phyloP scores from a whole-genome alignment of 176 grass and related monocot genomes.

The Miscanthus lutarioriparius region DNA sequence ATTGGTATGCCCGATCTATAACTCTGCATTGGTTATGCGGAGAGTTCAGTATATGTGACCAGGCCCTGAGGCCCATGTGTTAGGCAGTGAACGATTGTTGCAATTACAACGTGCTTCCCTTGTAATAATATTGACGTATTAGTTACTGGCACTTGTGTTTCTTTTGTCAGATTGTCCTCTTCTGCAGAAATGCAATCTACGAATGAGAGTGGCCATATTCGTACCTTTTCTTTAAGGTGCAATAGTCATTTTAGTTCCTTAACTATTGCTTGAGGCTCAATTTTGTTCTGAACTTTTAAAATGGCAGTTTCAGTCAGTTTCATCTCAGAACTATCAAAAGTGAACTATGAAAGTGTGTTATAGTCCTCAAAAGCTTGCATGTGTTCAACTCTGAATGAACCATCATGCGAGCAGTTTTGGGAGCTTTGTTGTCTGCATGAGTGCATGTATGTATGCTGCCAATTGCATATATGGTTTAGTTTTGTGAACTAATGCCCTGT shows the following conservation, averaged over 20 bases:
- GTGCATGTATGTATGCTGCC: too few species aligned
- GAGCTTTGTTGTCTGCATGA: too few species aligned
- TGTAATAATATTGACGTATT: constrained; percentile 22
- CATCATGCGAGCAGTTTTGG: too few species aligned
- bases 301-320: background rate
- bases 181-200: background rate
- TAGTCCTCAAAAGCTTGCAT: background rate
- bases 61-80: background rate
- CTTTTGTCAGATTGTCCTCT: background rate
- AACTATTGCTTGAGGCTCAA: background rate
- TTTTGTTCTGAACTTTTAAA: background rate
- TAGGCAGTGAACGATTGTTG: background rate
- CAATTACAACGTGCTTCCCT: background rate
- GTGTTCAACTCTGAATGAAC: too few species aligned
- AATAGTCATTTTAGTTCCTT: background rate
- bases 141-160: background rate
- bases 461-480: too few species aligned
- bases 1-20: constrained; percentile 97
- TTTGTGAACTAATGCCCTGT: too few species aligned
- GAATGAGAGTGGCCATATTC: background rate
- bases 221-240: background rate
- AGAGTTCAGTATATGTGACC: background rate
- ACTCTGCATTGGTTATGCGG: background rate
- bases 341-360: background rate
- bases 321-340: background rate